Base-by-base conservation (phyloP, 345 rosid species). In the Jatropha curcas region DNA sequence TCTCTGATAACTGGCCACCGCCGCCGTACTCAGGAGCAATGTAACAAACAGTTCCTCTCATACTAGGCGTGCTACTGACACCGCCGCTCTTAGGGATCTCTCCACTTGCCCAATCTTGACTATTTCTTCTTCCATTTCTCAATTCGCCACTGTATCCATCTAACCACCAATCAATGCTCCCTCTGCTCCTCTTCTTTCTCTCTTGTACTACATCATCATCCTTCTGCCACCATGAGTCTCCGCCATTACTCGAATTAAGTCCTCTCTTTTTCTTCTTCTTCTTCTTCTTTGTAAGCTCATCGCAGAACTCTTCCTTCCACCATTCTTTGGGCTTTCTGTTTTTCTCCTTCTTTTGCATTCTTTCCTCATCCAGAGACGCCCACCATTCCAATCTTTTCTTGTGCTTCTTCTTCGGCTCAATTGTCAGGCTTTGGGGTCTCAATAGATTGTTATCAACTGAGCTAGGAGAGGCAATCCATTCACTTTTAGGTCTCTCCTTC, bases 291-390 rank as follows among this genome's bases (percentile, higher is more conserved):
- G 88, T 74, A 2, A 90, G 74, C 75, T 90, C 96, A 52, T 90
- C 96, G 7, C 93, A 90, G 71, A 87, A 90, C 79, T 90, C 96
- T 55, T 90, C 96, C 68, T 87, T 90, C 96, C 96, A 90, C 96
- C 96, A 90, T 28, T 90, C 93, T 71, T 89, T 84, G 8, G 96
- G 93, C 81, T 82, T 87, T 61, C 96, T 74, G 50, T 69, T 87
- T 81, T 85, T 85, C 56, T 80, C 86, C 68, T 84, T 83, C 78
- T 71, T 86, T 45, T 79, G 45, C 60, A 82, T 51, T 22, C 71
- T 69, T 55, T 69, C 74, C 48, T 73, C 81, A 25, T 78, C 81
- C 25, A 78, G 50, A 25, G 77, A 73, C 5, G 65, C 81, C 81
- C 81, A 73, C 81, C 81, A 78, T 22, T 78, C 77, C 67, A 78